Conservation (phyloP, 2,329 filamentous ascomycete species). For the Apiospora arundinis region DNA sequence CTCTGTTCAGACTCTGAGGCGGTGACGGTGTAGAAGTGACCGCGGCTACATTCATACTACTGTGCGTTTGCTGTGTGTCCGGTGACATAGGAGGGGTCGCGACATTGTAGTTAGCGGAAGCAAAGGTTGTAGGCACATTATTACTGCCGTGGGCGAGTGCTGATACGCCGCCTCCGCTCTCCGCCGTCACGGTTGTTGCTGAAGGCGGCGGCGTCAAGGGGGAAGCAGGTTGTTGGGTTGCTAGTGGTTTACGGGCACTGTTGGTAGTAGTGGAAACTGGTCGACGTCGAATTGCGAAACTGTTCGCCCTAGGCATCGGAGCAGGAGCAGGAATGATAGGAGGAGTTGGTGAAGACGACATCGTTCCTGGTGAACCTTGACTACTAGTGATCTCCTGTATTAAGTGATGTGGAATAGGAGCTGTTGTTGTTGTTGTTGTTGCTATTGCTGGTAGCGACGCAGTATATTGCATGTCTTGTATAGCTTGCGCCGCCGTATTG, state of each 20-base stretch:
- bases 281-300: constrained; percentile 7
- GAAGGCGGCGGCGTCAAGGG: neutral
- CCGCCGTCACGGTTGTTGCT: neutral
- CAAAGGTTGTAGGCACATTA: no score
- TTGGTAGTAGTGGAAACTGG: neutral
- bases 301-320: neutral
- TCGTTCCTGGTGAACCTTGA: neutral
- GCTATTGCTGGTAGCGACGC: neutral
- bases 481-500: neutral
- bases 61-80: neutral
- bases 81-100: neutral
- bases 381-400: neutral
- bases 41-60: neutral
- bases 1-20: neutral
- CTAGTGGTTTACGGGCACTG: neutral
- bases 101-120: neutral
- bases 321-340: neutral
- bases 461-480: neutral
- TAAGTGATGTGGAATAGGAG: neutral
- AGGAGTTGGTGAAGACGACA: neutral
- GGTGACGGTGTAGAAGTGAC: neutral
- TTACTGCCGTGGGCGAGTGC: neutral
- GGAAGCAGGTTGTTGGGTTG: neutral
- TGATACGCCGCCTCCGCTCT: neutral
- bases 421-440: neutral